These are phyloP conservation scores for Volvox reticuliferus DNA, from an alignment of 139 green algal genomes.

Conservation along the genomic window DNA sequence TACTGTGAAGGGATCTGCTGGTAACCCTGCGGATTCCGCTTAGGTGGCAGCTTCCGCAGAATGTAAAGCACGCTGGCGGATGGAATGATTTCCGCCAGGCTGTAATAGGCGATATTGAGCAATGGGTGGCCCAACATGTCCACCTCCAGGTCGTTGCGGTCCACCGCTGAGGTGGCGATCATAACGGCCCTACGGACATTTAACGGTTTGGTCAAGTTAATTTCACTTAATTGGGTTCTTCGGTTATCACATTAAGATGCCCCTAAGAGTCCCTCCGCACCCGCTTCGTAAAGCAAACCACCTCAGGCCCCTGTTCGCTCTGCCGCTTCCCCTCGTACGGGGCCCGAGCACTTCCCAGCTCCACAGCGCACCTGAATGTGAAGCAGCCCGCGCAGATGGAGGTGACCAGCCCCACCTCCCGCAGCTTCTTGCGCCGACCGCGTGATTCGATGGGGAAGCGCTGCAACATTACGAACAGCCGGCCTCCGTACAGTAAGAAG, in stretches of 20 bases:
- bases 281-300: too few relatives aligned
- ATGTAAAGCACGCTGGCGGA: slow-evolving; percentile 70
- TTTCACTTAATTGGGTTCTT: too few relatives aligned
- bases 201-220: too few relatives aligned
- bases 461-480: slow-evolving; percentile 93
- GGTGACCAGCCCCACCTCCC: slow-evolving; percentile 94
- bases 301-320: too few relatives aligned
- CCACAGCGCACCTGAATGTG: slow-evolving; percentile 69
- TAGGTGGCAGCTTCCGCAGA: slow-evolving; percentile 64
- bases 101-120: slow-evolving; percentile 94
- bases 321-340: too few relatives aligned
- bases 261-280: too few relatives aligned
- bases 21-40: slow-evolving; percentile 67
- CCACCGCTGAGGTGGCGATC: slow-evolving; percentile 75
- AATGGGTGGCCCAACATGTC: slow-evolving; percentile 71
- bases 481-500: slow-evolving; percentile 96
- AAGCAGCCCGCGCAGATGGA: slow-evolving; percentile 95
- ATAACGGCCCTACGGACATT: slow-evolving; percentile 67
- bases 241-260: too few relatives aligned
- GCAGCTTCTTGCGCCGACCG: slow-evolving; percentile 96
- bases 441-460: slow-evolving; percentile 96
- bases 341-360: neutral
- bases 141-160: slow-evolving; percentile 70
- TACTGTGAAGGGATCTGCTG: slow-evolving; percentile 61
- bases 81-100: slow-evolving; percentile 74